These are phyloP conservation scores for Kokia cookei DNA, from an alignment of 441 rosid species.

Conservation along the genomic window DNA sequence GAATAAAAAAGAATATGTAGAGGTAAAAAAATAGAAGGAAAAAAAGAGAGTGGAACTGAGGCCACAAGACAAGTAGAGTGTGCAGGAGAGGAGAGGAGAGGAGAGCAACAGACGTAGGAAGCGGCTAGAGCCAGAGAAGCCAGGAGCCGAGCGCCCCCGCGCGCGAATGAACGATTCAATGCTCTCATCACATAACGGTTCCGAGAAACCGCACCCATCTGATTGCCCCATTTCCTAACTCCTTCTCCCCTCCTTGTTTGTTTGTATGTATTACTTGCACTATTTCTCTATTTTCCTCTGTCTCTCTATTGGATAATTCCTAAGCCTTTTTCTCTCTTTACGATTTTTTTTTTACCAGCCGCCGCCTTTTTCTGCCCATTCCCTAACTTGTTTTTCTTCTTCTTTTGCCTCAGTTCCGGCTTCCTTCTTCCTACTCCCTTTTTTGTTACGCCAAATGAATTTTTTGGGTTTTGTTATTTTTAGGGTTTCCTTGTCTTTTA, in stretches of 20 bases:
- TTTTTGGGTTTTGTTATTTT: background rate
- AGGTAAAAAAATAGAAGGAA: background rate
- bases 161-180: constrained; percentile 31
- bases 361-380: constrained; percentile 4
- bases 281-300: background rate
- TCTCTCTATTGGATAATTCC: background rate
- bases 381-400: background rate
- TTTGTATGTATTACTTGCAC: background rate
- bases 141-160: constrained; percentile 23
- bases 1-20: too few relatives aligned
- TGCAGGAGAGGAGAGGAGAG: too few relatives aligned
- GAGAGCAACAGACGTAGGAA: background rate
- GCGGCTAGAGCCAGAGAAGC: background rate
- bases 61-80: background rate
- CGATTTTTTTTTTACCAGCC: background rate
- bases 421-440: background rate
- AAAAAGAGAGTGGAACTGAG: background rate
- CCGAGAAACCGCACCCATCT: constrained; percentile 29
- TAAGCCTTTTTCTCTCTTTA: background rate
- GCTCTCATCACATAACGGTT: constrained; percentile 35
- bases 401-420: background rate
- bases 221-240: background rate
- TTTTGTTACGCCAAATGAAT: background rate
- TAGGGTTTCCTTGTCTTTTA: constrained; percentile 7
- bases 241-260: background rate